phyloP scores from a whole-genome alignment of 306 rosid genomes.

The Rosa persica region DNA sequence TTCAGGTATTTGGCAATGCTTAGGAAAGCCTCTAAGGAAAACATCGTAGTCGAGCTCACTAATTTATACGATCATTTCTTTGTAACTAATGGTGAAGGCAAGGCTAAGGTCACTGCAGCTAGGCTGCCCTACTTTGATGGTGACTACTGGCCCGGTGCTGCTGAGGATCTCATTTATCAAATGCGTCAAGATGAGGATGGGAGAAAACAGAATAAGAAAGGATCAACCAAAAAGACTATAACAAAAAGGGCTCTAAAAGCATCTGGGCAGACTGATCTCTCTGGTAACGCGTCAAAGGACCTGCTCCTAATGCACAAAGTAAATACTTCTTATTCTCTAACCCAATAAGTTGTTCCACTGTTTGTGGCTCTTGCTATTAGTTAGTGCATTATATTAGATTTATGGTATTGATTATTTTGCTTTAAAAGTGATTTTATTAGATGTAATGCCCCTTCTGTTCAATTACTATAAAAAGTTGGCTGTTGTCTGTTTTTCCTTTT shows the following conservation, averaged over 20 bases:
- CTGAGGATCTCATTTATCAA: slow-evolving; percentile 94
- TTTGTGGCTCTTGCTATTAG: background rate
- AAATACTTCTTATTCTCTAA: slow-evolving; percentile 33
- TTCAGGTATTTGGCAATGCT: slow-evolving; percentile 91
- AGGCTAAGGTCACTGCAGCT: slow-evolving; percentile 90
- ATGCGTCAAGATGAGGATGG: slow-evolving; percentile 98
- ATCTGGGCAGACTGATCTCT: slow-evolving; percentile 92
- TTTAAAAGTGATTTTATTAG: background rate
- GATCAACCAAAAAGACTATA: slow-evolving; percentile 78
- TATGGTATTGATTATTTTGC: background rate
- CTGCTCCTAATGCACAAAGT: slow-evolving; percentile 97
- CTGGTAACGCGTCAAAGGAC: slow-evolving; percentile 92
- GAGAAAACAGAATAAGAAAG: slow-evolving; percentile 86
- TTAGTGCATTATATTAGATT: too few relatives aligned
- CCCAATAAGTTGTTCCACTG: background rate
- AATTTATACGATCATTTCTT: slow-evolving; percentile 96
- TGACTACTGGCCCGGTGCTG: slow-evolving; percentile 99
- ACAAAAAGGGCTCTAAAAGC: slow-evolving; percentile 95
- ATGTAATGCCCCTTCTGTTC: background rate
- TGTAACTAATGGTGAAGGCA: slow-evolving; percentile 75
- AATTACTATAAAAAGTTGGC: background rate
- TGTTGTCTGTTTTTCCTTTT: background rate
- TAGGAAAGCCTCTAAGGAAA: slow-evolving; percentile 86
- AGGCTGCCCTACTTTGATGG: slow-evolving; percentile 99
- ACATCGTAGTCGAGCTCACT: slow-evolving; percentile 79